Evolutionary conservation across 495 filamentous ascomycete genomes (phyloP).

Genomic region (Sphaerosporella brunnea): DNA sequence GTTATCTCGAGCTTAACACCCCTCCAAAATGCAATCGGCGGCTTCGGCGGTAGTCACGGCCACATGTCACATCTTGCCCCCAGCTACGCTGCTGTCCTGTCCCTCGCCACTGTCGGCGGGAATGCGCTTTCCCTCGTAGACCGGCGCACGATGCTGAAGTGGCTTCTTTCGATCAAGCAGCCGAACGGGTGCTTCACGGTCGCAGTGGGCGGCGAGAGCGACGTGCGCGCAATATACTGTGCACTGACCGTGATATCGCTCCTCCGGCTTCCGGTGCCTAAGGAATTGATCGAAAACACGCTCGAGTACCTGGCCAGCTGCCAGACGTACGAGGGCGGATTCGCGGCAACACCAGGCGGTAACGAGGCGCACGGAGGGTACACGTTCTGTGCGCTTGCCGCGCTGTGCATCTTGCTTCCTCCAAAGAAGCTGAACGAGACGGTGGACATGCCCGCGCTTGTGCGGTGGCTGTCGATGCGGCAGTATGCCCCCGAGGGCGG

Average conservation of each 20-base stretch:
- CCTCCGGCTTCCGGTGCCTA: slow-evolving; percentile 53
- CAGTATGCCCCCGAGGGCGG: slow-evolving; percentile 89
- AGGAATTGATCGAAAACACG: slow-evolving; percentile 44
- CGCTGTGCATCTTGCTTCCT: slow-evolving; percentile 61
- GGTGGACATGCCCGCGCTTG: slow-evolving; percentile 57
- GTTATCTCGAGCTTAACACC: slow-evolving; percentile 52
- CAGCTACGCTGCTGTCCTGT: slow-evolving; percentile 68
- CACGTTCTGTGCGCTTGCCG: slow-evolving; percentile 83
- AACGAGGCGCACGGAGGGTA: slow-evolving; percentile 90
- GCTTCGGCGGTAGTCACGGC: slow-evolving; percentile 86
- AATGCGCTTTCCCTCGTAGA: slow-evolving; percentile 57
- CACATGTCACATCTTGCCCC: slow-evolving; percentile 74
- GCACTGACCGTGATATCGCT: slow-evolving; percentile 65
- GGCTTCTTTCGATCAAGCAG: slow-evolving; percentile 70
- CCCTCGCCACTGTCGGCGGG: slow-evolving; percentile 58
- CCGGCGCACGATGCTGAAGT: slow-evolving; percentile 70
- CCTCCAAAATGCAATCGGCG: slow-evolving; percentile 67
- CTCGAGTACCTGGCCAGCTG: slow-evolving; percentile 66
- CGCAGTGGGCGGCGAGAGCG: slow-evolving; percentile 66
- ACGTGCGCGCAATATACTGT: slow-evolving; percentile 88
- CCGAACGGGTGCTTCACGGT: slow-evolving; percentile 68
- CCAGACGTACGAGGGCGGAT: slow-evolving; percentile 87
- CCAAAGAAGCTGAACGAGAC: slow-evolving; percentile 54
- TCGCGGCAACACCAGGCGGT: slow-evolving; percentile 56
- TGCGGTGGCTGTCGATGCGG: slow-evolving; percentile 73